Conservation (phyloP, 129 eudicot genomes). For the Artemisia tridentata region DNA sequence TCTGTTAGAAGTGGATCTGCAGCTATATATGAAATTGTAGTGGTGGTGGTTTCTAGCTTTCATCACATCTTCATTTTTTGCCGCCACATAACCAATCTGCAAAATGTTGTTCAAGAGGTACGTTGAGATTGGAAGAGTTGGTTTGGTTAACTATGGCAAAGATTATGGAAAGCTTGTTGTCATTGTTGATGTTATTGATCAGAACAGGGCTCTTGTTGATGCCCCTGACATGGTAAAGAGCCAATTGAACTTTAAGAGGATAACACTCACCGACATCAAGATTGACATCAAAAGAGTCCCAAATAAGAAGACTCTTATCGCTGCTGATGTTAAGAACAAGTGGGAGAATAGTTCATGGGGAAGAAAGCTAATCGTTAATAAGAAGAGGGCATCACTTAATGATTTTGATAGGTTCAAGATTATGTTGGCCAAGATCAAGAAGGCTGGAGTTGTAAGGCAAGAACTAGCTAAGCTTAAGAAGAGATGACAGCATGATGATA, state of each 20-base stretch:
- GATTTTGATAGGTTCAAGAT: constrained; percentile 81
- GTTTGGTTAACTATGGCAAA: constrained; percentile 54
- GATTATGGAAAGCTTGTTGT: constrained; percentile 56
- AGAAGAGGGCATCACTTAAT: constrained; percentile 68
- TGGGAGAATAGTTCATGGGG: constrained; percentile 97
- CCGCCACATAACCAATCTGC: constrained; percentile 9
- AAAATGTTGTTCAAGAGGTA: constrained; percentile 48
- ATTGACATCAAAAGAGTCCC: constrained; percentile 71
- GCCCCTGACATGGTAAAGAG: constrained; percentile 68
- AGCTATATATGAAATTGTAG: no score
- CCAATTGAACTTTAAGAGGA: constrained; percentile 71
- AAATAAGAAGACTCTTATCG: constrained; percentile 61
- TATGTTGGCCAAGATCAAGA: constrained; percentile 89
- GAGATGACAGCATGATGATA: constrained; percentile 7
- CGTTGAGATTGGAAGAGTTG: constrained; percentile 56
- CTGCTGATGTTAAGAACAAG: constrained; percentile 82
- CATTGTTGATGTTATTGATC: constrained; percentile 55
- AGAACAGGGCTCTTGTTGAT: constrained; percentile 69
- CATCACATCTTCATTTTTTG: constrained; percentile 15
- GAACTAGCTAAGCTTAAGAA: constrained; percentile 18
- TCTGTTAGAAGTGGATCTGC: no score
- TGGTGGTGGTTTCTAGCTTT: no score
- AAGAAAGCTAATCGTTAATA: constrained; percentile 74
- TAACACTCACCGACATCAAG: constrained; percentile 66
- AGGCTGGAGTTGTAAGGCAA: constrained; percentile 16